Evolutionary conservation across 345 rosid species (phyloP), one percentile per base, ranked within the genome.

Genomic region (Balakata baccata): DNA sequence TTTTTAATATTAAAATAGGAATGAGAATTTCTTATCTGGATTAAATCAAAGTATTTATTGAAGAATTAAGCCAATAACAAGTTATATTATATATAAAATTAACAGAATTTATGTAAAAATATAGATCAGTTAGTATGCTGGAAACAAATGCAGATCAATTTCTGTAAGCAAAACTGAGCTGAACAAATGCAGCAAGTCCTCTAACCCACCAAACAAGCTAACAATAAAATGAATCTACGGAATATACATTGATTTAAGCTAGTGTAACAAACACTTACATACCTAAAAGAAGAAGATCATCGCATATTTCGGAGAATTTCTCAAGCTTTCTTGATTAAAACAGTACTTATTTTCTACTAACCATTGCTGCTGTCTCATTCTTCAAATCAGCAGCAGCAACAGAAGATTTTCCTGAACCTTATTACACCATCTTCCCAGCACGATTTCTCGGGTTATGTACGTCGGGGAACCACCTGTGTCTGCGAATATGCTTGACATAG

Each of bases 161-260:
- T 10, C 17, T 29, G 22, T 53, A 14, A 23, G 3, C 82, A 83
- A 81, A 83, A 78, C 82, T 76, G 77, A 73, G 77, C 78, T 56
- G 39, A 78, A 51, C 25, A 6, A 60, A 61, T 47, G 51, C 83
- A 77, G 67, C 74, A 59, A 53, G 18, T 14, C 5, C 9, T 29
- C 34, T 29, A 29, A 49, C 41, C 57, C 38, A 59, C 37, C 38
- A 49, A 45, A 22, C 64, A 39, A 11, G 8, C 72, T 58, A 11
- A 25, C 29, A 25, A 9, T 37, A 49, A 8, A 49, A 64, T 16
- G 14, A 72, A 47, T 45, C 39, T 14, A 29, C 34, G 1, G 2
- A 29, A n/a, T 45, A 23, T 23, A 47, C 58, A 64, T 47, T 64
- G 50, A 74, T 58, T 76, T 10, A 43, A 43, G 8, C 16, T 1